Evolutionary conservation across 2,329 filamentous ascomycete genomes (phyloP), one percentile per base, ranked within the genome.

Genomic region (Lachnellula occidentalis): DNA sequence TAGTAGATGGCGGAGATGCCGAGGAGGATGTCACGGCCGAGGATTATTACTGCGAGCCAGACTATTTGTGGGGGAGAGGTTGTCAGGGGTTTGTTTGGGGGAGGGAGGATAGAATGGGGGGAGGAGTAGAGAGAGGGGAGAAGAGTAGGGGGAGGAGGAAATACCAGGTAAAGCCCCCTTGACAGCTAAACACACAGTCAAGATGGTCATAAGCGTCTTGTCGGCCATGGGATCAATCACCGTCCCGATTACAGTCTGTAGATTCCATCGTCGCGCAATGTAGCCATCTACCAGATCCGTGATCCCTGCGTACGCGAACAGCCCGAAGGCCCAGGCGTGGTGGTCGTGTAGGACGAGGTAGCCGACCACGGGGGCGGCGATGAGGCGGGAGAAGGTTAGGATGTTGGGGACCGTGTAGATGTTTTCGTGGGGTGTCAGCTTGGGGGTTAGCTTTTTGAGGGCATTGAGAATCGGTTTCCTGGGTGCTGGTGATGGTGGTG

Each of bases 341-440:
- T 91, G 80, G 68, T 94, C 87, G 63, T 95, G 82, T 2, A 97
- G 78, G 55, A 99, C 86, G 21, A 94, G 82, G 69, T 96, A 97
- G 53, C 92, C 94, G 46, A 96, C 83, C 31, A 88, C 77, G 0
- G 94, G 94, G 1, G 94, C 89, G 1, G 89, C 87, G 49, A 89
- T 69, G 39, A 99, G 82, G 2, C 94, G 88, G 2, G 90, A 89
- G 62, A 92, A 85, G 1, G 94, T 99, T 51, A 99, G 80, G 58
- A 95, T 78, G 69, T 99, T 99, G 41, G 94, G 94, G n/a, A 99
- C 69, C 36, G 90, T 99, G 75, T 95, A 96, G 67, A 99, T 96
- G 68, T 99, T 91, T 73, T 99, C 94, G 69, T 86, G 89, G 8
- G 76, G 67, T 5, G 67, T 69, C 9, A 68, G 53, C 34, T 65